Percentiles rank a stretch among this genome's conserved stretches.
These are phyloP conservation scores for Agaricus bisporus DNA, from an alignment of 768 basidiomycete species.

Conservation along the genomic window DNA sequence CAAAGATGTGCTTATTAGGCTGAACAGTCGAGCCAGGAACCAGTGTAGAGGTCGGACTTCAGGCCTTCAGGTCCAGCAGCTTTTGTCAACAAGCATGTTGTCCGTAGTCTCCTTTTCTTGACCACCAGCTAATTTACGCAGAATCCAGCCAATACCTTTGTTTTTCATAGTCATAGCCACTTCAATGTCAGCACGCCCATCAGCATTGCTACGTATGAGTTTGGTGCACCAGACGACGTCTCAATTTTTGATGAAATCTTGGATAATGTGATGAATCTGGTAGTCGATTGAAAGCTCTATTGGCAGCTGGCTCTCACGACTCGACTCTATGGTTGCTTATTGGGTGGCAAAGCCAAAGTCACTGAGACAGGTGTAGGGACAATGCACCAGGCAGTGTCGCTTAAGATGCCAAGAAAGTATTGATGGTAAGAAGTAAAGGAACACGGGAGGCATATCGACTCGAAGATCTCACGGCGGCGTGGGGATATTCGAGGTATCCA, in stretches of 20 bases:
- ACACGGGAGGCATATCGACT: no score
- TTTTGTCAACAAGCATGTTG: constrained; percentile 78
- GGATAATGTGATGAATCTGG: constrained; percentile 76
- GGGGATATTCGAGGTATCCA: no score
- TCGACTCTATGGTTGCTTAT: no score
- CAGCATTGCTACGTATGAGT: constrained; percentile 81
- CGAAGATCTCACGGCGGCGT: no score
- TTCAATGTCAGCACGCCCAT: constrained; percentile 88
- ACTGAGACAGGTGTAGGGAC: no score
- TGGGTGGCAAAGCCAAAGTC: no score
- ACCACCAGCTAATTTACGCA: constrained; percentile 82
- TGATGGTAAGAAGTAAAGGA: no score
- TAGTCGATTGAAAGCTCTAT: background rate
- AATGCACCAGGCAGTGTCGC: no score
- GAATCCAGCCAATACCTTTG: constrained; percentile 94
- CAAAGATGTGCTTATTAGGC: constrained; percentile 78
- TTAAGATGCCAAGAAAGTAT: no score
- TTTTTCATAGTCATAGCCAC: constrained; percentile 99
- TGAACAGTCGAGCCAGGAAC: constrained; percentile 83
- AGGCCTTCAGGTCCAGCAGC: constrained; percentile 45
- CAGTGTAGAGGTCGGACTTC: constrained; percentile 80
- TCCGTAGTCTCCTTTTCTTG: constrained; percentile 46
- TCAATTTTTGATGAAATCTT: constrained; percentile 89
- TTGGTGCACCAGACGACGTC: constrained; percentile 99
- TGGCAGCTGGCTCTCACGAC: constrained; percentile 12